Base-by-base conservation (phyloP, 2,329 filamentous ascomycete genomes). In the Pseudogymnoascus sp. region DNA sequence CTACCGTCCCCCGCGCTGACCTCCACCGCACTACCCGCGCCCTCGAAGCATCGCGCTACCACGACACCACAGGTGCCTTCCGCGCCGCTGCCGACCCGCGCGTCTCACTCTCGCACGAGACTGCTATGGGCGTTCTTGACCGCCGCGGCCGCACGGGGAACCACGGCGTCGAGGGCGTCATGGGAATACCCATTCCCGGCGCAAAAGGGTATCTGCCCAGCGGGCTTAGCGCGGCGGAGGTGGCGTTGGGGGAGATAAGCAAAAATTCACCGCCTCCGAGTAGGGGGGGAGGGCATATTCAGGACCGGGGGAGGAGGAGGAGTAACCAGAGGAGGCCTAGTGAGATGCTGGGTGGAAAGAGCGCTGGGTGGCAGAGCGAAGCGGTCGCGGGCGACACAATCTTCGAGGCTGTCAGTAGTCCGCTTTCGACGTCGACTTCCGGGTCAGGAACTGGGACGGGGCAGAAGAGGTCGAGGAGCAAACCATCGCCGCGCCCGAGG, bases 1-100 rank as follows among this genome's bases (percentile, higher is more conserved):
- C 63, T 53, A 65, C 44, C 64, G 60, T 15, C 38, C 70, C 57
- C 64, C 66, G 62, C 65, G 68, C 66, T 66, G 71, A 50, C 70
- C 74, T 17, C 69, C 79, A 81, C 67, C 72, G 79, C 11, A 78
- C 77, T 1, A 73, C 80, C 36, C 76, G 72, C 65, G 74, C 72
- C 62, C 71, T 75, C 33, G 72, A 77, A 60, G 71, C 70, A 19
- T 72, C 74, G 47, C 75, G 78, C 15, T 80, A 81, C 60, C 76
- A 73, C 59, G 78, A 81, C 63, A 75, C 72, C 11, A 76, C 75
- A 10, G 78, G 79, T 4, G 73, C 80, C 3, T 82, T 77, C 76
- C 74, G 80, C 65, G 76, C 78, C 4, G 68, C 74, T 1, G 67
- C 70, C 76, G 65, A 67, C 8, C 64, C 67, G 21, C 69, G 71